Base-by-base conservation (phyloP, 306 rosid genomes). In the Lathyrus sativus region DNA sequence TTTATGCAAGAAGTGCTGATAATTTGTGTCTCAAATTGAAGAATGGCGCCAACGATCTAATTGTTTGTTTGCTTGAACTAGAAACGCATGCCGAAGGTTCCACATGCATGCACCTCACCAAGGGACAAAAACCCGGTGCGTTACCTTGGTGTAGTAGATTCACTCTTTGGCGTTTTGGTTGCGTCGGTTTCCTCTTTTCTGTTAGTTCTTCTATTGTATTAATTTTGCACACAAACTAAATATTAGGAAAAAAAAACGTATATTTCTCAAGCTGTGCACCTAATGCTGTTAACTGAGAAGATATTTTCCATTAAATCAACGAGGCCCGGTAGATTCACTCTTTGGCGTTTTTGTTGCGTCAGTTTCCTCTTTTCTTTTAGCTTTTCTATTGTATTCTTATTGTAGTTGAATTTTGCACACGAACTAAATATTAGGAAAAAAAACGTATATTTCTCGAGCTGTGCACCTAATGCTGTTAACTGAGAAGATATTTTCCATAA, bases 1-100 rank as follows among this genome's bases (percentile, higher is more conserved):
- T 54, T 35, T 12, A 48, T 17, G 58, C 12, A 12, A 33, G 11
- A 33, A 48, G 28, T 2, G 11, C 7, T 19, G 24, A 19, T 62
- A 10, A 22, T 62, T 60, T 49, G 39, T 39, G 11, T 46, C 14
- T 35, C 0, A 46, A 7, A 33, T 13, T n/a, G 68, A 46, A 17
- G 67, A 59, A 71, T 45, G 67, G 67, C 28, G 59, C 49, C 41
- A 35, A 71, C 14, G 50, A 14, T 14, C 1, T 3, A 35, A 24
- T 2, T 1, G 1, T 13, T 22, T 12, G 28, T 15, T 39, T 4
- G 42, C 29, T 14, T 41, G 42, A 69, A 9, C 65, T 26, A 5
- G 57, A 22, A 68, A 38, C 5, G 48, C 35, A 33, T 48, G 71
- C 11, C 45, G 10, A 66, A 31, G 44, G 33, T 17, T 46, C 33